Percentiles rank a stretch among this genome's conserved stretches.
Conservation (phyloP, 73 alveolate species). For the Tetrahymena borealis region DNA sequence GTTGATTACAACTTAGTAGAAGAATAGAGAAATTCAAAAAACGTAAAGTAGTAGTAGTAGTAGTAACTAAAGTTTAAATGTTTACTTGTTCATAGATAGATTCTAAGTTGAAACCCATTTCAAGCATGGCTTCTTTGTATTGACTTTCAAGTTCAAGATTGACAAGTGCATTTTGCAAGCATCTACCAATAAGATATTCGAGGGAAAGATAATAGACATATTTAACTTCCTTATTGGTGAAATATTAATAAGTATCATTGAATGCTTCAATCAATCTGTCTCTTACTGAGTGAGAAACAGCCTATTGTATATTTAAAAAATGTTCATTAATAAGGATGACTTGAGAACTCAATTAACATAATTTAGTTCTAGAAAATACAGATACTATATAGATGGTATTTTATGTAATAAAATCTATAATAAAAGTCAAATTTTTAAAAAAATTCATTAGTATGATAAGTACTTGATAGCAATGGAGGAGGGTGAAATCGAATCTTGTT, state of each 20-base stretch:
- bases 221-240: constrained; percentile 42
- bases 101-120: constrained; percentile 87
- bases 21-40: neutral
- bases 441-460: too few species aligned
- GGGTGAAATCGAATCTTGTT: constrained; percentile 40
- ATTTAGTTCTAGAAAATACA: neutral
- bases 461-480: constrained; percentile 35
- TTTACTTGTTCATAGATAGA: constrained; percentile 77
- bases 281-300: constrained; percentile 89
- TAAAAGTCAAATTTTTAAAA: neutral
- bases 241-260: constrained; percentile 80
- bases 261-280: constrained; percentile 93
- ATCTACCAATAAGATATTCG: constrained; percentile 96
- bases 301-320: constrained; percentile 11
- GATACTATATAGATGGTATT: neutral
- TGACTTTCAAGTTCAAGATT: constrained; percentile 86
- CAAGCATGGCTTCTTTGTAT: constrained; percentile 90
- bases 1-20: neutral
- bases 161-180: constrained; percentile 92
- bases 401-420: neutral
- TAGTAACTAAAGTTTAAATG: neutral
- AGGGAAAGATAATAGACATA: constrained; percentile 88
- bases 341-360: neutral
- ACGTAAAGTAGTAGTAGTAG: neutral
- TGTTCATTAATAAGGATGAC: neutral